phyloP scores from a whole-genome alignment of 2,329 filamentous ascomycete genomes.

The Raffaelea deltoideospora region DNA sequence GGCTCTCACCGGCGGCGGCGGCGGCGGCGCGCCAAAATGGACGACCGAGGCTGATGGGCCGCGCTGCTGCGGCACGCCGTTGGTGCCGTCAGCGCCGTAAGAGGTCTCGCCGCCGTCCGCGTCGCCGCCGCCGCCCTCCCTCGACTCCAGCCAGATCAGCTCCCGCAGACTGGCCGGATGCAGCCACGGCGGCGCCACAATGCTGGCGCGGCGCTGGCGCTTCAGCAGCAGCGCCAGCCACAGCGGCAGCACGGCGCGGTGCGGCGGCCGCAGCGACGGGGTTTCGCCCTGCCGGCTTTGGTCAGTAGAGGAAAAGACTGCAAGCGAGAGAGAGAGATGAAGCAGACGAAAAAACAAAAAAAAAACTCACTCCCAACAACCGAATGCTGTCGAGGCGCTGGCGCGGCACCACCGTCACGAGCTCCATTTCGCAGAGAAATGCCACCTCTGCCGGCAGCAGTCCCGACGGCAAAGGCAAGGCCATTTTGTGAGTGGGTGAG shows the following conservation, averaged over 20 bases:
- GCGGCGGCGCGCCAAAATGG: slow-evolving; percentile 75
- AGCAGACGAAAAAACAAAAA: slow-evolving; percentile 9
- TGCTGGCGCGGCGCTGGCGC: slow-evolving; percentile 85
- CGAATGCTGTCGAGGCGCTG: slow-evolving; percentile 77
- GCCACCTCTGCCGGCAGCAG: slow-evolving; percentile 78
- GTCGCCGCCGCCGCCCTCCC: slow-evolving; percentile 19
- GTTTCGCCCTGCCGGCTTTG: slow-evolving; percentile 61
- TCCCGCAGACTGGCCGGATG: slow-evolving; percentile 57
- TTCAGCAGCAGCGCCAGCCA: slow-evolving; percentile 95
- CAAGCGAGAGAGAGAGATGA: slow-evolving; percentile 10
- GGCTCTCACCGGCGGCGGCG: slow-evolving; percentile 43
- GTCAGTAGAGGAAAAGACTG: slow-evolving; percentile 2
- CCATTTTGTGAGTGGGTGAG: slow-evolving; percentile 21
- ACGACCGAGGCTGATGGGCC: too few species aligned
- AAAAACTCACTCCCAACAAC: slow-evolving; percentile 63
- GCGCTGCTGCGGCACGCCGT: slow-evolving; percentile 18
- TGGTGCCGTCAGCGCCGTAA: slow-evolving; percentile 1
- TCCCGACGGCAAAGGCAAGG: slow-evolving; percentile 31
- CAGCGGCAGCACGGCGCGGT: slow-evolving; percentile 64
- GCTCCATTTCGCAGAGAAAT: slow-evolving; percentile 95
- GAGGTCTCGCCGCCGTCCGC: not conserved
- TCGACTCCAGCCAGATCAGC: slow-evolving; percentile 71
- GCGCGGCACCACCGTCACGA: slow-evolving; percentile 81
- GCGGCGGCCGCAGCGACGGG: slow-evolving; percentile 62
- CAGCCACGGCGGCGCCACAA: slow-evolving; percentile 82